A percentile compares a stretch with the other conserved stretches of the same genome.
Evolutionary conservation across 495 filamentous ascomycete genomes (phyloP).

Genomic region (Penicillium bialowiezense): DNA sequence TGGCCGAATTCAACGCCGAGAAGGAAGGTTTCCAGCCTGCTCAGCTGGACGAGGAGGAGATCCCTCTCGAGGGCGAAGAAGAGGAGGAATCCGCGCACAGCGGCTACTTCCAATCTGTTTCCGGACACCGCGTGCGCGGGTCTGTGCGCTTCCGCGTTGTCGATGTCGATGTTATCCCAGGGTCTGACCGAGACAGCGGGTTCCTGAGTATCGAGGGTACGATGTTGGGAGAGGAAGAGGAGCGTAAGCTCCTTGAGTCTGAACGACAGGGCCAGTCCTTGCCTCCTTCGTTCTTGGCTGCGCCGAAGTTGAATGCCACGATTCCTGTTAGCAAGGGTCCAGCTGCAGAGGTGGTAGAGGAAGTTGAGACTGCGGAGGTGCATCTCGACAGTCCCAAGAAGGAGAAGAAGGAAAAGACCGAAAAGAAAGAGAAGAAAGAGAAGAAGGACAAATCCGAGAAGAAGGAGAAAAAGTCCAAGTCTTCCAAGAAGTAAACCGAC

Average conservation of each 20-base stretch:
- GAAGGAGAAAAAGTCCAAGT: slow-evolving; percentile 18
- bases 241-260: slow-evolving; percentile 34
- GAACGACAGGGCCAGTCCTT: slow-evolving; percentile 34
- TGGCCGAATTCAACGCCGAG: slow-evolving; percentile 33
- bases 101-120: slow-evolving; percentile 62
- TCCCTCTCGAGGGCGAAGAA: slow-evolving; percentile 23
- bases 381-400: slow-evolving; percentile 13
- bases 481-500: slow-evolving; percentile 15
- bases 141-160: slow-evolving; percentile 60
- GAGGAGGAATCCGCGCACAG: slow-evolving; percentile 36
- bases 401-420: slow-evolving; percentile 8
- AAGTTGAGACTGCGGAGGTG: slow-evolving; percentile 18
- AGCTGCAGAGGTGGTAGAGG: slow-evolving; percentile 8
- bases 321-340: slow-evolving; percentile 20
- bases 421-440: slow-evolving; percentile 23
- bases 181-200: slow-evolving; percentile 54
- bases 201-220: slow-evolving; percentile 71
- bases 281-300: slow-evolving; percentile 15
- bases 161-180: slow-evolving; percentile 58
- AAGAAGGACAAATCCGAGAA: slow-evolving; percentile 23
- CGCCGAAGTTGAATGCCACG: slow-evolving; percentile 10
- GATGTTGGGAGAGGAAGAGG: slow-evolving; percentile 52
- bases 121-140: slow-evolving; percentile 60
- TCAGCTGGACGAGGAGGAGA: slow-evolving; percentile 30
- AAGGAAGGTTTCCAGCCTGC: slow-evolving; percentile 45